Evolutionary conservation across 768 basidiomycete species (phyloP).

Genomic region (Pleurotus tuber-regium): DNA sequence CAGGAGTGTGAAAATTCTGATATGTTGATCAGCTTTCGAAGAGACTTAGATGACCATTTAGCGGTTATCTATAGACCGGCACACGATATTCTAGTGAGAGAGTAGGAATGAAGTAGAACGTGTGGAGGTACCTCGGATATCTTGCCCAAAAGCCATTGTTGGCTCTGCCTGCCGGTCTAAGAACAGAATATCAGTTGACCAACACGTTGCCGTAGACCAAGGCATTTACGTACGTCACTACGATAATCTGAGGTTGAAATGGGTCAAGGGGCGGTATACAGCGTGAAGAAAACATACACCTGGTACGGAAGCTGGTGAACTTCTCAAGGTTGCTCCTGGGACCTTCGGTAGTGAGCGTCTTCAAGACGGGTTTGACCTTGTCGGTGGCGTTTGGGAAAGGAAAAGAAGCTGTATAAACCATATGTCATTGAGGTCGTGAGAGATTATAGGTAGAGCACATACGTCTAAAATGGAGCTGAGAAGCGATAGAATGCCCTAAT

Average conservation of each 20-base stretch:
- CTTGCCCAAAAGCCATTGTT: constrained; percentile 70
- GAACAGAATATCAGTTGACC: constrained; percentile 17
- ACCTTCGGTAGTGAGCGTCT: constrained; percentile 64
- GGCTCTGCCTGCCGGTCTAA: constrained; percentile 74
- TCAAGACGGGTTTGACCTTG: constrained; percentile 54
- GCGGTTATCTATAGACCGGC: constrained; percentile 52
- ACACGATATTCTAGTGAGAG: not conserved
- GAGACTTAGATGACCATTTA: constrained; percentile 53
- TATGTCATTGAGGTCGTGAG: constrained; percentile 20
- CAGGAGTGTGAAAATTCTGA: constrained; percentile 77
- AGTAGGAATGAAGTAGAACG: not conserved
- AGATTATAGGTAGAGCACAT: constrained; percentile 20
- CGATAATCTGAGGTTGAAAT: constrained; percentile 53
- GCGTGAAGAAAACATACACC: constrained; percentile 47
- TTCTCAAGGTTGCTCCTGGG: constrained; percentile 60
- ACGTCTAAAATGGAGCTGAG: constrained; percentile 38
- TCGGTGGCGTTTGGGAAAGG: constrained; percentile 60
- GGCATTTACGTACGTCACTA: constrained; percentile 55
- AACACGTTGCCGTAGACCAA: constrained; percentile 17
- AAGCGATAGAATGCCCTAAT: constrained; percentile 41
- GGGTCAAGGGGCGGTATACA: constrained; percentile 8
- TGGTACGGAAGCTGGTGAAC: constrained; percentile 71
- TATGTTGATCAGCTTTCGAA: constrained; percentile 58
- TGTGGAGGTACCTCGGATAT: constrained; percentile 52
- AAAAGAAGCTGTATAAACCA: constrained; percentile 42